Conservation (phyloP, 176 grass and related monocot genomes). For the Raddia distichophylla region DNA sequence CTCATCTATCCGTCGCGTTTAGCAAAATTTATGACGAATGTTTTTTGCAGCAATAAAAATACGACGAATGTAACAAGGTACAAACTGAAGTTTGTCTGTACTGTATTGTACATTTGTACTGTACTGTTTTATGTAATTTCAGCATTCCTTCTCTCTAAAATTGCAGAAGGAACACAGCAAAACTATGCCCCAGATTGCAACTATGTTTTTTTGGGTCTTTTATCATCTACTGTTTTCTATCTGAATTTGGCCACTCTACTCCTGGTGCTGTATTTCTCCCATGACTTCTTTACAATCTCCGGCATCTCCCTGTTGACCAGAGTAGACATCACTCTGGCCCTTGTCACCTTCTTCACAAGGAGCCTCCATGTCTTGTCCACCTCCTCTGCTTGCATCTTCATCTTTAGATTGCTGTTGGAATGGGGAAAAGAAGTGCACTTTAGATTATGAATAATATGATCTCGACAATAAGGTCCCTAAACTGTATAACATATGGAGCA, state of each 20-base stretch:
- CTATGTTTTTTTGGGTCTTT: background rate
- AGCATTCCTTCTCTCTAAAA: background rate
- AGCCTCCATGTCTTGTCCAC: slow-evolving; percentile 60
- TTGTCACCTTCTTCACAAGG: slow-evolving; percentile 69
- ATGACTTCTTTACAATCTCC: slow-evolving; percentile 51
- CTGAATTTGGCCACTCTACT: slow-evolving; percentile 37
- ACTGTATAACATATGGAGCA: background rate
- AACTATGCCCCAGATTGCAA: background rate
- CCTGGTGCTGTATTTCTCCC: slow-evolving; percentile 48
- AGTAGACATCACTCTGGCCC: slow-evolving; percentile 59
- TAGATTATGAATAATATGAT: background rate
- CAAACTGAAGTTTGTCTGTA: background rate
- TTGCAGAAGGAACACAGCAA: background rate
- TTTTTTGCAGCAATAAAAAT: background rate
- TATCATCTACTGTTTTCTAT: background rate
- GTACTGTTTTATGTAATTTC: background rate
- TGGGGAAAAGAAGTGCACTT: background rate
- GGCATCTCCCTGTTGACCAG: slow-evolving; percentile 52
- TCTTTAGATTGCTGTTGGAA: slow-evolving; percentile 59
- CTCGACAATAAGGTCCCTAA: background rate
- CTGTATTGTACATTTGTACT: background rate
- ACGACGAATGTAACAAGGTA: background rate
- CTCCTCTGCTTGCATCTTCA: slow-evolving; percentile 47
- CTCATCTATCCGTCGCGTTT: no score
- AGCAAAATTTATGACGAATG: background rate